Evolutionary conservation across 768 basidiomycete species (phyloP).

Genomic region (Phylloporus sp.): DNA sequence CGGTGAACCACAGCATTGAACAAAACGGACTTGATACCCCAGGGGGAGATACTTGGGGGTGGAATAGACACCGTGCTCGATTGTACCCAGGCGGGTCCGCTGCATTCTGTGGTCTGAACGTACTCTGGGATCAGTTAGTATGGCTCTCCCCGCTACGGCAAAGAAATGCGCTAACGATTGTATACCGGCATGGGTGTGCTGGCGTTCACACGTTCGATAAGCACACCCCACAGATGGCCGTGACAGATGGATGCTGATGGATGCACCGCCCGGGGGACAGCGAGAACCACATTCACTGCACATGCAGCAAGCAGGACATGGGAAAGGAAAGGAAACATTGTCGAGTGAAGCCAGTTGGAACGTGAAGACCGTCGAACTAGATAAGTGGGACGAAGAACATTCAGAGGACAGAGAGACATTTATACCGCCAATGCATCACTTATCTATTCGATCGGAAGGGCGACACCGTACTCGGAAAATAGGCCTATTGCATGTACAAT

Average conservation of each 20-base stretch:
- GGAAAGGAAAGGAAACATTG: conserved; percentile 2
- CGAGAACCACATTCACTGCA: not conserved
- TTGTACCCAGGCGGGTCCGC: conserved; percentile 14
- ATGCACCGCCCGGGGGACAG: not conserved
- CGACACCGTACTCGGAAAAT: not conserved
- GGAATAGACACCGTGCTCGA: conserved; percentile 17
- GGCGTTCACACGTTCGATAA: conserved; percentile 1
- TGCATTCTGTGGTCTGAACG: conserved; percentile 5
- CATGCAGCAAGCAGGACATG: conserved; percentile 2
- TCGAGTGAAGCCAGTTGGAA: not conserved
- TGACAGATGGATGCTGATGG: conserved; percentile 2
- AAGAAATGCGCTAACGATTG: conserved; percentile 9
- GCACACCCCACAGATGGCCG: conserved; percentile 17
- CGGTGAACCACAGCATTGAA: not conserved
- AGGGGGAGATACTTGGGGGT: conserved; percentile 6
- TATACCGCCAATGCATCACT: conserved; percentile 8
- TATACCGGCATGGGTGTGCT: conserved; percentile 8
- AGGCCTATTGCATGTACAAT: not conserved
- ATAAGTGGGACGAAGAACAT: not conserved
- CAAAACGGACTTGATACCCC: conserved; percentile 10
- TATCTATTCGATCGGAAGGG: not conserved
- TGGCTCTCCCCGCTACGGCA: not conserved
- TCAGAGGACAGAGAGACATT: not conserved
- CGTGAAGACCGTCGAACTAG: not conserved
- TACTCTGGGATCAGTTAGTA: conserved; percentile 10